Evolutionary conservation across 768 basidiomycete genomes (phyloP).

Genomic region (Piloderma croceum): DNA sequence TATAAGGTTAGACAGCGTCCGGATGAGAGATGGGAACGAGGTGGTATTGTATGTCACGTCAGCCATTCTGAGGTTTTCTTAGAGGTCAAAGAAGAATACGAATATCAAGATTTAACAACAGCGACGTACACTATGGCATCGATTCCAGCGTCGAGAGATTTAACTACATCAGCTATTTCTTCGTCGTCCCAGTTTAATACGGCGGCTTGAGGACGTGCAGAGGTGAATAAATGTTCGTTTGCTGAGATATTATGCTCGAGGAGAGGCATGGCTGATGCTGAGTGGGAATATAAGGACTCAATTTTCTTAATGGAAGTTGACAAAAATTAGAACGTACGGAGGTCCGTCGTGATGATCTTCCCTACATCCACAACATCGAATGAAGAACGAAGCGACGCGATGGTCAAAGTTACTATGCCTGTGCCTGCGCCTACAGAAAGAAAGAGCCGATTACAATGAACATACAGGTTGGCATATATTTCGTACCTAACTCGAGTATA

Average conservation of each 20-base stretch:
- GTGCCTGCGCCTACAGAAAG: conserved; percentile 68
- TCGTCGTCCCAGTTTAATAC: conserved; percentile 77
- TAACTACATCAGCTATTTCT: conserved; percentile 41
- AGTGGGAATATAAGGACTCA: background rate
- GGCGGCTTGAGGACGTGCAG: conserved; percentile 24
- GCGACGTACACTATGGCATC: conserved; percentile 65
- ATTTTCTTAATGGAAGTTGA: background rate
- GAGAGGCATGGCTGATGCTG: conserved; percentile 78
- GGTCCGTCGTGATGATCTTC: conserved; percentile 61
- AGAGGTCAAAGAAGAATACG: background rate
- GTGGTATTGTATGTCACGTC: conserved; percentile 90
- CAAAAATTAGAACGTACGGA: conserved; percentile 44
- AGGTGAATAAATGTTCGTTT: conserved; percentile 34
- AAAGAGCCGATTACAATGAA: background rate
- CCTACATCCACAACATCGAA: no score
- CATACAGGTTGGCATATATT: background rate
- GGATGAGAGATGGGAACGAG: conserved; percentile 72
- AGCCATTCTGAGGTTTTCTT: conserved; percentile 59
- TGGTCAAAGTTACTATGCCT: conserved; percentile 68
- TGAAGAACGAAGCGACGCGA: conserved; percentile 45
- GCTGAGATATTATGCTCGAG: conserved; percentile 62
- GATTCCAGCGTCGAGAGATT: conserved; percentile 32
- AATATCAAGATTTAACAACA: background rate
- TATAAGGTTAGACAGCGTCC: conserved; percentile 55
- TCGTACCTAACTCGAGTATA: conserved; percentile 44